Evolutionary conservation across 805 yeast genomes (phyloP), one percentile per base, ranked within the genome.

Genomic region (Myxozyma udenii): DNA sequence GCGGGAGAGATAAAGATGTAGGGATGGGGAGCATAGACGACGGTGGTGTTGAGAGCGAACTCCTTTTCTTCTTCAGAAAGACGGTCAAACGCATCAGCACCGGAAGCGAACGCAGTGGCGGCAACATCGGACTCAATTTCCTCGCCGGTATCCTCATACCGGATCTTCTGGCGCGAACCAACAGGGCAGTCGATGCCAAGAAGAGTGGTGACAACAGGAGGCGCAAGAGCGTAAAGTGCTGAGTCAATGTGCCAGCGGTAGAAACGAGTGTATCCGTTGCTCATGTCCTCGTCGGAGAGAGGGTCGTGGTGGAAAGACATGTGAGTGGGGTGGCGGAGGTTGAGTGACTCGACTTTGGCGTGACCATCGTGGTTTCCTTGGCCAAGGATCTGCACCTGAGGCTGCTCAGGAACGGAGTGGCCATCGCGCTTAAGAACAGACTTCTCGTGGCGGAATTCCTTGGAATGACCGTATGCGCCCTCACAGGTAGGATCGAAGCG

Each of bases 181-280:
- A 75, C 70, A 4, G 95, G 95, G 14, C 86, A 91, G 63, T 82
- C 78, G 56, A 88, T 80, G 2, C 95, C 96, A 46, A 88, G 74
- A 55, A 88, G 75, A 1, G 95, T 87, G 12, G 96, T 88, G 33
- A 84, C 85, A 60, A 84, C 79, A 26, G 96, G 96, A 25, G 96
- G 95, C 14, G 90, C 80, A 61, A 87, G 76, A 33, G 80, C 95
- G 64, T 88, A 88, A 37, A 88, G 75, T 3, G 96, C 96, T 33
- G 93, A 83, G 69, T 88, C 96, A 59, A 88, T 87, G 70, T 88
- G 96, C 96, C 96, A 88, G 71, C 96, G 79, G 77, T 87, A 88
- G 68, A 83, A 88, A 62, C 95, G 77, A 1, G 96, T 88, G 67
- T 78, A 78, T 46, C 82, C 79, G 22, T 78, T 64, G 5, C 73